phyloP scores from a whole-genome alignment of 2,329 filamentous ascomycete species.

The Hymenoscyphus salicellus region DNA sequence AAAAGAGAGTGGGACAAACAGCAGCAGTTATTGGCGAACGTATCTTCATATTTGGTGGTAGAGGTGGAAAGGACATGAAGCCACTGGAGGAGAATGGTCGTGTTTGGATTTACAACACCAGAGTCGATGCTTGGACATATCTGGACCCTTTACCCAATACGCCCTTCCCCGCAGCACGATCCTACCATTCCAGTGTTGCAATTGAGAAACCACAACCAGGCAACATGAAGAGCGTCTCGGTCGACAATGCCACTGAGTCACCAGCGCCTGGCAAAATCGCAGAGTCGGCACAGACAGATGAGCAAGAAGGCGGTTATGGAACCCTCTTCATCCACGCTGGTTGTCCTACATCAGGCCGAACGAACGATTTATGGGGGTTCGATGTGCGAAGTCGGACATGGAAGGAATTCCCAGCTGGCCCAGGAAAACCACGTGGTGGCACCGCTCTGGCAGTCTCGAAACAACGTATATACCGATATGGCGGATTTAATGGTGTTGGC shows the following conservation, averaged over 20 bases:
- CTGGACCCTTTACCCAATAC: slow-evolving; percentile 54
- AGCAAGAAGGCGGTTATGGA: slow-evolving; percentile 62
- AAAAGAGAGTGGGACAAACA: slow-evolving; percentile 70
- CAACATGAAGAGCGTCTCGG: slow-evolving; percentile 27
- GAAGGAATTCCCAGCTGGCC: slow-evolving; percentile 65
- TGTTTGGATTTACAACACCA: slow-evolving; percentile 73
- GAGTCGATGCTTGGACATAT: slow-evolving; percentile 60
- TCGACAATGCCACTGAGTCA: slow-evolving; percentile 42
- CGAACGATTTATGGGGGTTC: slow-evolving; percentile 75
- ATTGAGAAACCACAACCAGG: slow-evolving; percentile 48
- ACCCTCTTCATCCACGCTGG: slow-evolving; percentile 77
- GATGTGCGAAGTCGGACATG: slow-evolving; percentile 62
- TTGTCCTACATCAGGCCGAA: slow-evolving; percentile 59
- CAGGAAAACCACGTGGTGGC: slow-evolving; percentile 64
- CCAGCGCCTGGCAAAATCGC: slow-evolving; percentile 58
- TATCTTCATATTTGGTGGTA: slow-evolving; percentile 80
- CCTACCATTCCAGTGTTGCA: slow-evolving; percentile 64
- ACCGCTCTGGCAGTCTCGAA: slow-evolving; percentile 62
- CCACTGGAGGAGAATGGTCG: slow-evolving; percentile 71
- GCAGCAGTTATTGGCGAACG: slow-evolving; percentile 64
- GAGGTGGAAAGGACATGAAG: slow-evolving; percentile 64
- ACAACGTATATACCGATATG: slow-evolving; percentile 71
- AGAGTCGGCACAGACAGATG: slow-evolving; percentile 53
- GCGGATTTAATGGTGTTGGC: slow-evolving; percentile 69
- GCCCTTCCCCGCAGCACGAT: slow-evolving; percentile 61